Conservation (phyloP, 129 eudicot species). For the Flaveria ramosissima region DNA sequence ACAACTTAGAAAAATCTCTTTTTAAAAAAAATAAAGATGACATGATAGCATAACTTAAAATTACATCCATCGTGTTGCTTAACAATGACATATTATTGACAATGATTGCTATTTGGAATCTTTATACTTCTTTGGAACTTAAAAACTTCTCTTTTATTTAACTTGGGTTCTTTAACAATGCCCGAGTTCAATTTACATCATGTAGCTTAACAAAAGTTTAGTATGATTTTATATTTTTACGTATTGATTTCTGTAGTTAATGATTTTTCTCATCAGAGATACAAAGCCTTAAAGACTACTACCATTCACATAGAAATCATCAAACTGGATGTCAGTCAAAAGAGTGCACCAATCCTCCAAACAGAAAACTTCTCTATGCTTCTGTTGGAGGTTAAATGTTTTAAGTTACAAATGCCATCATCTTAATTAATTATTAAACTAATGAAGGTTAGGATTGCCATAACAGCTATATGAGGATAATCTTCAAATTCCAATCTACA, state of each 20-base stretch:
- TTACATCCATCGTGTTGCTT: too few species aligned
- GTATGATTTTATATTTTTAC: too few species aligned
- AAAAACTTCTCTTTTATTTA: too few species aligned
- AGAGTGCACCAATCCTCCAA: slow-evolving; percentile 22
- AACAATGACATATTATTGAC: too few species aligned
- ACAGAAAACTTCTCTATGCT: slow-evolving; percentile 23
- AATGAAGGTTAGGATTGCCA: slow-evolving; percentile 26
- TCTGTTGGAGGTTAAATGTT: slow-evolving; percentile 25
- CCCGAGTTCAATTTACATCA: too few species aligned
- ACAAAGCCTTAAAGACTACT: not conserved
- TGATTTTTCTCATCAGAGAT: not conserved
- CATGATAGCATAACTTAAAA: too few species aligned
- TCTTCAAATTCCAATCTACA: slow-evolving; percentile 12
- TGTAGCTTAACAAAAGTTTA: not conserved
- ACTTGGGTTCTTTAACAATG: too few species aligned
- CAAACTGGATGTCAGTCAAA: slow-evolving; percentile 7
- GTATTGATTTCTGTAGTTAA: not conserved
- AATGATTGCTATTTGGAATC: too few species aligned
- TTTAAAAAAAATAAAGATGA: too few species aligned
- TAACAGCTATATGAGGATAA: not conserved
- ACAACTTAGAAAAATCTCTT: too few species aligned
- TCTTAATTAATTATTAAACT: slow-evolving; percentile 31
- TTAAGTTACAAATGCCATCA: slow-evolving; percentile 24
- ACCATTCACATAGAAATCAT: not conserved
- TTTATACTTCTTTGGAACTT: too few species aligned